phyloP scores from a whole-genome alignment of 1,284 basidiomycete species.

The Pascua sp. region DNA sequence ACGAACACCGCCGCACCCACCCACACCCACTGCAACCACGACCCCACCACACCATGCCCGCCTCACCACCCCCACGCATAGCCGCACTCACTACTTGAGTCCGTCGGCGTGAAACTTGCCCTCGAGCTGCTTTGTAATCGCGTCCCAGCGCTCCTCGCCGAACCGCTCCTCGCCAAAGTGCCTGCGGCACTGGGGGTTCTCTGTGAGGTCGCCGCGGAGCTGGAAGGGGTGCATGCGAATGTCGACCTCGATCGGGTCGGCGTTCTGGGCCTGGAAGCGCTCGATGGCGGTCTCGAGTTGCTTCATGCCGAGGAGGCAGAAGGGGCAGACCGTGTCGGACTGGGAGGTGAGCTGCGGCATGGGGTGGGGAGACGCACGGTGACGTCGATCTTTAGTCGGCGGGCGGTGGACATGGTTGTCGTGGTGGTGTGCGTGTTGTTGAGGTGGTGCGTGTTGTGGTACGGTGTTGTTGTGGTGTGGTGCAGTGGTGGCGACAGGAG shows the following conservation, averaged over 20 bases:
- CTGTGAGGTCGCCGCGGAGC: conserved; percentile 35
- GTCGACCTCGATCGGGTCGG: conserved; percentile 21
- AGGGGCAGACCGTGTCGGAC: conserved; percentile 42
- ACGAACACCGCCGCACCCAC: not conserved
- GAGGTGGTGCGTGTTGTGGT: not conserved
- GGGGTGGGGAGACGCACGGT: conserved; percentile 22
- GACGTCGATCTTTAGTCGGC: conserved; percentile 28
- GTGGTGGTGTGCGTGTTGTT: not conserved
- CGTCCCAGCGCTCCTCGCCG: conserved; percentile 37
- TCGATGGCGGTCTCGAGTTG: conserved; percentile 33
- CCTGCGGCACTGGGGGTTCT: conserved; percentile 28
- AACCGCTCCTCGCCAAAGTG: conserved; percentile 42
- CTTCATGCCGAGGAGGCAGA: conserved; percentile 42
- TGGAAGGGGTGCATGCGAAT: conserved; percentile 47
- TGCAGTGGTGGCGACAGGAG: not conserved
- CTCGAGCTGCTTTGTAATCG: conserved; percentile 32
- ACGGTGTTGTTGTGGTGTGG: not conserved
- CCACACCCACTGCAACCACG: not conserved
- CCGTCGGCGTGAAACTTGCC: conserved; percentile 43
- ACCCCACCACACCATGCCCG: not conserved
- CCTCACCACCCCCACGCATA: not conserved
- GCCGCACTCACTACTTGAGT: conserved; percentile 39
- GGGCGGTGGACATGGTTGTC: conserved; percentile 5
- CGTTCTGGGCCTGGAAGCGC: conserved; percentile 23
- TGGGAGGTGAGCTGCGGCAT: conserved; percentile 11